Percentiles rank a stretch among this genome's conserved stretches.
Conservation (phyloP, 1,284 basidiomycete genomes). For the Heterobasidion occidentale region DNA sequence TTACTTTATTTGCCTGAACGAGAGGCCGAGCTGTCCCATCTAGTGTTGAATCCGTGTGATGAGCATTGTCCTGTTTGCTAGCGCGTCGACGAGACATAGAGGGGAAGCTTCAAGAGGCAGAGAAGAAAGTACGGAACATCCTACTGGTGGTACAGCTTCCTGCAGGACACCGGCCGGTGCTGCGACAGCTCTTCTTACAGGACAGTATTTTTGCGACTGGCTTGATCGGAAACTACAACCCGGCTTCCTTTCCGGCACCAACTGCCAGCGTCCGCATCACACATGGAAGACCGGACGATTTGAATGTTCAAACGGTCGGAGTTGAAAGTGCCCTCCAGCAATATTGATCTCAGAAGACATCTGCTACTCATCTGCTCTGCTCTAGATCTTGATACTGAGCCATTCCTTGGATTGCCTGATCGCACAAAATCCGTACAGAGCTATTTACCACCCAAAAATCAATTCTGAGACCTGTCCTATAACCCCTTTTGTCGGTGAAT, state of each 20-base stretch:
- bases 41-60: neutral
- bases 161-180: too few species aligned
- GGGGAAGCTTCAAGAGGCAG: neutral
- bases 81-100: conserved; percentile 9
- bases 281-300: neutral
- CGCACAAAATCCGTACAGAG: neutral
- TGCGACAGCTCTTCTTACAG: too few species aligned
- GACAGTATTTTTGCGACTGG: neutral
- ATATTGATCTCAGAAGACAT: too few species aligned
- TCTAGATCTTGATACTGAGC: too few species aligned
- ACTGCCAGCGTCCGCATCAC: neutral
- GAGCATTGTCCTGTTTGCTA: neutral
- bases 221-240: neutral
- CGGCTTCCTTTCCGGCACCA: neutral
- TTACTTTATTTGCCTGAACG: neutral
- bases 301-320: neutral
- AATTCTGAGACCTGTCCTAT: conserved; percentile 69
- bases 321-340: neutral
- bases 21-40: neutral
- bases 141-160: too few species aligned
- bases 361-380: too few species aligned
- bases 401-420: too few species aligned
- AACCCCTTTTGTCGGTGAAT: conserved; percentile 45
- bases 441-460: conserved; percentile 65
- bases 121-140: neutral